Conservation (phyloP, 83 land plant species). For the Diphasiastrum complanatum region DNA sequence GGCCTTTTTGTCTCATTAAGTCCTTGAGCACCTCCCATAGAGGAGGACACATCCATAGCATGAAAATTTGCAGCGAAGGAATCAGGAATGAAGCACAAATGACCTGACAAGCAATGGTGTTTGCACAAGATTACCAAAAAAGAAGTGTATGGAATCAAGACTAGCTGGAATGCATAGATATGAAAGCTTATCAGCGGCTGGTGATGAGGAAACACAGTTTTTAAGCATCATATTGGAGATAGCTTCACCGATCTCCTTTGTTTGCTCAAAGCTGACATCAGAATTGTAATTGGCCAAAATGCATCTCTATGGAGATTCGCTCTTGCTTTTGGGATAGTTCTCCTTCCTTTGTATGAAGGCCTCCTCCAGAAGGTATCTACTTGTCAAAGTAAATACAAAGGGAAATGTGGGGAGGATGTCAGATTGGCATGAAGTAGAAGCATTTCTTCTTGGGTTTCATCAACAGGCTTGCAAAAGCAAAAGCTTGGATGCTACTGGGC, state of each 20-base stretch:
- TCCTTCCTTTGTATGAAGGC: slow-evolving; percentile 54
- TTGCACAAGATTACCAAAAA: no score
- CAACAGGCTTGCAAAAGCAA: no score
- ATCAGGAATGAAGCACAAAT: no score
- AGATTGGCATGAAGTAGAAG: slow-evolving; percentile 78
- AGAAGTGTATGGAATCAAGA: no score
- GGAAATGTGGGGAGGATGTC: slow-evolving; percentile 50
- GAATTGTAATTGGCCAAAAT: slow-evolving; percentile 73
- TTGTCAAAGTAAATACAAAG: slow-evolving; percentile 1
- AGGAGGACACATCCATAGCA: no score
- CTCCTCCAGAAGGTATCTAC: slow-evolving; percentile 32
- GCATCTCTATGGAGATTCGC: slow-evolving; percentile 61
- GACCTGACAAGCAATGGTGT: no score
- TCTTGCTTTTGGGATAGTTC: slow-evolving; percentile 52
- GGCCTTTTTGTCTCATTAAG: no score
- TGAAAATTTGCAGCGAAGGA: no score
- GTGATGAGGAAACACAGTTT: background rate
- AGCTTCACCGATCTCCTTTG: slow-evolving; percentile 84
- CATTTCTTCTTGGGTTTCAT: slow-evolving; percentile 49
- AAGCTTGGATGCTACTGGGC: no score
- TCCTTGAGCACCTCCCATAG: no score
- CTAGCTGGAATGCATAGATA: no score
- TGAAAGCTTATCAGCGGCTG: slow-evolving; percentile 17
- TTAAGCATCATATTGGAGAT: slow-evolving; percentile 64
- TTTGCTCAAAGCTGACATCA: slow-evolving; percentile 73